Conservation (phyloP, 768 basidiomycete species). For the Boletus coccyginus region DNA sequence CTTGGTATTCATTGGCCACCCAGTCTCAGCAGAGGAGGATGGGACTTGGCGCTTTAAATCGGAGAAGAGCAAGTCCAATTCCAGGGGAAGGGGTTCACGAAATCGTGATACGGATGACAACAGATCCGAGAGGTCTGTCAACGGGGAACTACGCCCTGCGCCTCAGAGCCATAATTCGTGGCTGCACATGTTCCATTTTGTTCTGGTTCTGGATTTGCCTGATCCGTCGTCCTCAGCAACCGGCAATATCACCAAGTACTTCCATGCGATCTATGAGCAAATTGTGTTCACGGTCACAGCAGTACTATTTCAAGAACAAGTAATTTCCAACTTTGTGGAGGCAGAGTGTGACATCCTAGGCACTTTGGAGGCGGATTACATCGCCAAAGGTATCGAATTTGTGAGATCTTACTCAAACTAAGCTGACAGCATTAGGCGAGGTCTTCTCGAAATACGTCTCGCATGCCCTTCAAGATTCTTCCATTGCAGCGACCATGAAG, state of each 20-base stretch:
- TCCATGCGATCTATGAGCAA: slow-evolving; percentile 87
- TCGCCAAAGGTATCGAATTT: slow-evolving; percentile 61
- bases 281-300: slow-evolving; percentile 89
- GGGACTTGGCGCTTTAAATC: slow-evolving; percentile 73
- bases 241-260: slow-evolving; percentile 73
- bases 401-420: not conserved
- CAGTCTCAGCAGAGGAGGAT: slow-evolving; percentile 75
- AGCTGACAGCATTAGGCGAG: slow-evolving; percentile 43
- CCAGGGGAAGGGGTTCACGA: slow-evolving; percentile 57
- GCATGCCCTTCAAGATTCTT: slow-evolving; percentile 61
- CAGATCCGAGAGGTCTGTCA: slow-evolving; percentile 31
- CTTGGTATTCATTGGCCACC: slow-evolving; percentile 91
- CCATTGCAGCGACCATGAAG: slow-evolving; percentile 79
- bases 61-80: slow-evolving; percentile 51
- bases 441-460: slow-evolving; percentile 53
- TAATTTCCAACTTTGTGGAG: slow-evolving; percentile 82
- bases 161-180: slow-evolving; percentile 39
- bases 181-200: slow-evolving; percentile 81
- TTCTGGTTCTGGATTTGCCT: slow-evolving; percentile 83
- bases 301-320: slow-evolving; percentile 89
- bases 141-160: slow-evolving; percentile 33
- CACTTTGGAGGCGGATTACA: slow-evolving; percentile 65
- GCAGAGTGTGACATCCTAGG: slow-evolving; percentile 71
- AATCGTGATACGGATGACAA: slow-evolving; percentile 39
- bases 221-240: slow-evolving; percentile 85